Conservation (phyloP, 352 stramenopile genomes). For the Lagenidium sp. region DNA sequence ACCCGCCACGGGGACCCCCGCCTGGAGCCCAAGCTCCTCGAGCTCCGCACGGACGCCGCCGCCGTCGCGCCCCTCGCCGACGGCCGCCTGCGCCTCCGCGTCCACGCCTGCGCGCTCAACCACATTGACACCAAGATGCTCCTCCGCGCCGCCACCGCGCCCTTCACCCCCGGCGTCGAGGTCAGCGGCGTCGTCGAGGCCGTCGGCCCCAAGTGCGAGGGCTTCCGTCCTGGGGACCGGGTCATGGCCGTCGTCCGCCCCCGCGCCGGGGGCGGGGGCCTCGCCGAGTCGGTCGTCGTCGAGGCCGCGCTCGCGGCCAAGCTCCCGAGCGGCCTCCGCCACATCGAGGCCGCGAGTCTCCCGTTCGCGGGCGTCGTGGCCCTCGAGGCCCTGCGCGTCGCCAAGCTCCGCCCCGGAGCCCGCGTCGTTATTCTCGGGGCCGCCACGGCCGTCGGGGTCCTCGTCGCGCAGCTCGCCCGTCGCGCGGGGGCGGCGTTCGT, state of each 20-base stretch:
- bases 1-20: neutral
- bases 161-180: slow-evolving; percentile 27
- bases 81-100: slow-evolving; percentile 12
- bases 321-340: slow-evolving; percentile 12
- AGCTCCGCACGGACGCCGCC: neutral
- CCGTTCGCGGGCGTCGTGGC: slow-evolving; percentile 19
- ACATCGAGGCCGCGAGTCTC: slow-evolving; percentile 13
- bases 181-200: slow-evolving; percentile 27
- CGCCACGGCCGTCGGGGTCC: slow-evolving; percentile 48
- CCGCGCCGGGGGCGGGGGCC: neutral
- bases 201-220: slow-evolving; percentile 11
- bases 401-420: slow-evolving; percentile 26
- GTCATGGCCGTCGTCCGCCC: slow-evolving; percentile 16
- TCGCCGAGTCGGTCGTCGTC: slow-evolving; percentile 23
- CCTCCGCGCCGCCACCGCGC: slow-evolving; percentile 10
- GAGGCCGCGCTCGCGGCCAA: slow-evolving; percentile 7
- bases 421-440: slow-evolving; percentile 66
- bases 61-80: neutral
- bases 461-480: slow-evolving; percentile 56
- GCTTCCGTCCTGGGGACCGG: slow-evolving; percentile 23
- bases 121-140: slow-evolving; percentile 20
- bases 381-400: slow-evolving; percentile 17
- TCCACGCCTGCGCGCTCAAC: slow-evolving; percentile 20
- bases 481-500: slow-evolving; percentile 39
- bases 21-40: neutral